A percentile compares a stretch with the other conserved stretches of the same genome.
These are phyloP conservation scores for Sarcodon sp. DNA, from an alignment of 768 basidiomycete species.

Conservation along the genomic window DNA sequence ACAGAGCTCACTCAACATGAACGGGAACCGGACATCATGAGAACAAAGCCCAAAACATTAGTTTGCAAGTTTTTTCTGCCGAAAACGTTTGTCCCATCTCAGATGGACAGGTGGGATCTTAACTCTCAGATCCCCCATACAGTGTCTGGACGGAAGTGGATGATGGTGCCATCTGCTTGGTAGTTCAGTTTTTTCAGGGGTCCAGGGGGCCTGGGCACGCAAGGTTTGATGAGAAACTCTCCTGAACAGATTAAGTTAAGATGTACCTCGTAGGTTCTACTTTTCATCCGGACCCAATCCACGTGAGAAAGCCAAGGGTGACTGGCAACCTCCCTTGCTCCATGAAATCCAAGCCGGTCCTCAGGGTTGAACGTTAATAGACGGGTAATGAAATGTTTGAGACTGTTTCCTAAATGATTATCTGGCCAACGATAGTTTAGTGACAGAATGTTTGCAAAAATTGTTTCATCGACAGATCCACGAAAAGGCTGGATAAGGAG, in stretches of 20 bases:
- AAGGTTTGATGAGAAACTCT: conserved; percentile 1
- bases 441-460: conserved; percentile 14
- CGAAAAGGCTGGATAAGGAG: conserved; percentile 4
- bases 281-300: conserved; percentile 33
- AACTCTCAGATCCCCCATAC: background rate
- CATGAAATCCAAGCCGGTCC: conserved; percentile 25
- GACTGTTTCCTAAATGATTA: conserved; percentile 19
- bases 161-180: conserved; percentile 23
- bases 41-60: too few species aligned
- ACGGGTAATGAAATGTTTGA: conserved; percentile 27
- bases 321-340: conserved; percentile 19
- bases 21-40: too few species aligned
- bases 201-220: conserved; percentile 26
- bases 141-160: conserved; percentile 20
- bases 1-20: too few species aligned
- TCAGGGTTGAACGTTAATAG: conserved; percentile 25
- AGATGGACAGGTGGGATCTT: background rate
- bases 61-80: too few species aligned
- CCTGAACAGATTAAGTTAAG: background rate
- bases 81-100: too few species aligned
- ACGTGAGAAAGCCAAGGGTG: conserved; percentile 35
- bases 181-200: conserved; percentile 18
- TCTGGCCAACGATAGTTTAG: conserved; percentile 26
- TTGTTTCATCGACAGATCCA: background rate
- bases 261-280: conserved; percentile 32